Percentiles rank a stretch among this genome's conserved stretches.
Evolutionary conservation across 768 basidiomycete genomes (phyloP).

Genomic region (Tricholoma saponaceum): DNA sequence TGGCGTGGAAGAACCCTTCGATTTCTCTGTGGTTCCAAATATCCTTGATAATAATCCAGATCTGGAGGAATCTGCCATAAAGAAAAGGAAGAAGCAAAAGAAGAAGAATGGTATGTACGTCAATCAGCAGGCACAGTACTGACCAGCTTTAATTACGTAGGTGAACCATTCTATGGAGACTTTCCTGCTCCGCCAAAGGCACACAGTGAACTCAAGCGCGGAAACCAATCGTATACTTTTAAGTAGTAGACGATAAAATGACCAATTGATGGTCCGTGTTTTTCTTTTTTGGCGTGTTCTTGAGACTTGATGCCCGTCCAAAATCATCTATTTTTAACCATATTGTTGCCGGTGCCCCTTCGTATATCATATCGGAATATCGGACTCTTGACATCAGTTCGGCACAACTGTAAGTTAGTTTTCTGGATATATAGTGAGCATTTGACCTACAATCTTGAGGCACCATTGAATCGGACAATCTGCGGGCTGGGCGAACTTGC

Average conservation of each 20-base stretch:
- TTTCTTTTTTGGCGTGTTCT: background rate
- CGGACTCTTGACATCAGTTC: background rate
- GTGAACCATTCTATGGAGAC: constrained; percentile 44
- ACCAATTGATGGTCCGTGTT: constrained; percentile 1
- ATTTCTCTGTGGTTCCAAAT: constrained; percentile 67
- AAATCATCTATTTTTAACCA: background rate
- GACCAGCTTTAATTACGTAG: constrained; percentile 21
- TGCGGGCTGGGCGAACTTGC: background rate
- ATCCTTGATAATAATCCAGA: constrained; percentile 58
- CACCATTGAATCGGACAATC: background rate
- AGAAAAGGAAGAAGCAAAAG: constrained; percentile 47
- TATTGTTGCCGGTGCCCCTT: background rate
- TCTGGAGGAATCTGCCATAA: constrained; percentile 36
- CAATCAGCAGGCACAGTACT: constrained; percentile 1
- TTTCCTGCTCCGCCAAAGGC: constrained; percentile 67
- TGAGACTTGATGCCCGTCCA: no score
- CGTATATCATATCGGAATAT: background rate
- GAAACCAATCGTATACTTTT: constrained; percentile 71
- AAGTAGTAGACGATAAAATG: constrained; percentile 30
- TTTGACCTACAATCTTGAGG: background rate
- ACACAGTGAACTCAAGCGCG: constrained; percentile 59
- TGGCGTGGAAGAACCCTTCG: constrained; percentile 46
- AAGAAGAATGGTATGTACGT: constrained; percentile 28
- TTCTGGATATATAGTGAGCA: background rate
- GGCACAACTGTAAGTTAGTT: background rate